Evolutionary conservation across 2,329 filamentous ascomycete species (phyloP).

Genomic region (Orbilia ellipsospora): DNA sequence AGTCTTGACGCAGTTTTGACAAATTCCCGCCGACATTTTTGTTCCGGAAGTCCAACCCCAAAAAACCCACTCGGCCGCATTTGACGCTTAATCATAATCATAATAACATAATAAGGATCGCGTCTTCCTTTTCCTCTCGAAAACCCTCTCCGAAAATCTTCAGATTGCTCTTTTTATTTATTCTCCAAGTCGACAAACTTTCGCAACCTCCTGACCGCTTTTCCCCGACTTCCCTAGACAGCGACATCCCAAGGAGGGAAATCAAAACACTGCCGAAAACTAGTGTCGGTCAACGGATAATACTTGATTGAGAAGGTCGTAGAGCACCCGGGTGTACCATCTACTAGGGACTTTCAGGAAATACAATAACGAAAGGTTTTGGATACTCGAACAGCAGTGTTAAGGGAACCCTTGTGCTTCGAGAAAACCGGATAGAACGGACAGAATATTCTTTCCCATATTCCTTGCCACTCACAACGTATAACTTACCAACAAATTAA

Average conservation of each 20-base stretch:
- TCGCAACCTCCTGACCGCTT: constrained; percentile 34
- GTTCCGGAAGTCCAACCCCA: constrained; percentile 29
- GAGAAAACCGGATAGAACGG: constrained; percentile 29
- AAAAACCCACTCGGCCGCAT: constrained; percentile 21
- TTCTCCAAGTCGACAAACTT: constrained; percentile 13
- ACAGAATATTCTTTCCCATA: constrained; percentile 39
- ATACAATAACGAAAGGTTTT: constrained; percentile 49
- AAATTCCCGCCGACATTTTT: constrained; percentile 16
- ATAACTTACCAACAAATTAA: constrained; percentile 26
- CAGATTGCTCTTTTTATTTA: not conserved
- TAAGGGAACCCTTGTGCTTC: constrained; percentile 52
- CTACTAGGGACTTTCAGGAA: constrained; percentile 54
- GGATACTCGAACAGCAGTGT: constrained; percentile 51
- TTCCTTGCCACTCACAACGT: constrained; percentile 25
- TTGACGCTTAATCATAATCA: constrained; percentile 32
- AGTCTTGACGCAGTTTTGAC: constrained; percentile 42
- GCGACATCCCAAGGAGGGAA: constrained; percentile 13
- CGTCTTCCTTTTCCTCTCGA: constrained; percentile 11
- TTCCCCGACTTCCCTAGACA: constrained; percentile 18
- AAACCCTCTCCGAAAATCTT: not conserved
- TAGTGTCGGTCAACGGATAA: constrained; percentile 46
- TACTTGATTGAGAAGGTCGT: constrained; percentile 55
- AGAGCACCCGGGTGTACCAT: constrained; percentile 54
- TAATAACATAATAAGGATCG: constrained; percentile 20
- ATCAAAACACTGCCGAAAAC: constrained; percentile 26